A percentile compares a stretch with the other conserved stretches of the same genome.
Conservation (phyloP, 129 eudicot species). For the Apium graveolens region DNA sequence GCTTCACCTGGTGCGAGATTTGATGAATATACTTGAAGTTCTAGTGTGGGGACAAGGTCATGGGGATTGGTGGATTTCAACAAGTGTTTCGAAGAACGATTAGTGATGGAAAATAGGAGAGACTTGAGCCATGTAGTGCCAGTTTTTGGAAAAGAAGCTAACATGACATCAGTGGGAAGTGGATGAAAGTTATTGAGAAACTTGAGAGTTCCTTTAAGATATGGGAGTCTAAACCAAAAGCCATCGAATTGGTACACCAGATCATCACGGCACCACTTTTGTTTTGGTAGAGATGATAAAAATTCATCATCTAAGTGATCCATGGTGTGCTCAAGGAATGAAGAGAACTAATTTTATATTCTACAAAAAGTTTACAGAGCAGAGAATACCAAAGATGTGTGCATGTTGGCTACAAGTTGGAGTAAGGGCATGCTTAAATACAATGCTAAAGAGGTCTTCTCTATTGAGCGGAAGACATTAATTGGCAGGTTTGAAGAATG, state of each 20-base stretch:
- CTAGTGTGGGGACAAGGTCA: slow-evolving; percentile 37
- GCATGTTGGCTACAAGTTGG: background rate
- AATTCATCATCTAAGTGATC: background rate
- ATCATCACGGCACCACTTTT: slow-evolving; percentile 12
- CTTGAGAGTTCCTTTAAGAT: slow-evolving; percentile 19
- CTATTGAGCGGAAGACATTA: background rate
- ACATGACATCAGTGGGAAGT: slow-evolving; percentile 27
- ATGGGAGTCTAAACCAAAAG: slow-evolving; percentile 21
- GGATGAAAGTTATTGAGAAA: slow-evolving; percentile 24
- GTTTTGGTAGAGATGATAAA: slow-evolving; percentile 16
- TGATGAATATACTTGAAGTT: slow-evolving; percentile 23
- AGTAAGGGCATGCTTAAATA: background rate
- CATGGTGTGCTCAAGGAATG: background rate
- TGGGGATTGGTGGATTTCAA: slow-evolving; percentile 25
- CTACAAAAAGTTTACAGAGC: too few relatives aligned
- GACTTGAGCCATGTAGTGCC: slow-evolving; percentile 45
- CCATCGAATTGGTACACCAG: slow-evolving; percentile 21
- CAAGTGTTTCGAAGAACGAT: slow-evolving; percentile 10
- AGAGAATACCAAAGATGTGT: background rate
- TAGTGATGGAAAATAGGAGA: slow-evolving; percentile 26
- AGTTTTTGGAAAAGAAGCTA: slow-evolving; percentile 43
- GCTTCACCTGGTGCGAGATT: background rate
- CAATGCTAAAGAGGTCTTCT: background rate
- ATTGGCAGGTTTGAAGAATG: background rate
- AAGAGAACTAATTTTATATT: background rate